Evolutionary conservation across 208 protist species (phyloP).

Genomic region (Herpetomonas tarakana): DNA sequence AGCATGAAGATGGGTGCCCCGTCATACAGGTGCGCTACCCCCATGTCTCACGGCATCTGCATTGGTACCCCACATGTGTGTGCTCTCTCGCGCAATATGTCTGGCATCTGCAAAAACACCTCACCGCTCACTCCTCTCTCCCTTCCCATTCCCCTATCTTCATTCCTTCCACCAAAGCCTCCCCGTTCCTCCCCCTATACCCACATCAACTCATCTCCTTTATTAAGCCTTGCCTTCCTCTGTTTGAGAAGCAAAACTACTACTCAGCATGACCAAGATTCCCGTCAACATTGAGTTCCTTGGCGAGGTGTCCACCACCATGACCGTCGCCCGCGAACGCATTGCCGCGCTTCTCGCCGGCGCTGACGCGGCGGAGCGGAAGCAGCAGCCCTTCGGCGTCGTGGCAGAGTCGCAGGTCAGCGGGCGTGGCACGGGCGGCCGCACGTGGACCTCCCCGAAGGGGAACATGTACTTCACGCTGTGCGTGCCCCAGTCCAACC

Average conservation of each 20-base stretch:
- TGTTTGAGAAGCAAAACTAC: not conserved
- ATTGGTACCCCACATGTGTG: too few species aligned
- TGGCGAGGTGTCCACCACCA: conserved; percentile 50
- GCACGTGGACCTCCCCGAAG: conserved; percentile 57
- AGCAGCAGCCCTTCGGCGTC: conserved; percentile 33
- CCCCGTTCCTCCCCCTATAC: not conserved
- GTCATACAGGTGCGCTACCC: too few species aligned
- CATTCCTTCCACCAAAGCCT: not conserved
- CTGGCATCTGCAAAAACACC: too few species aligned
- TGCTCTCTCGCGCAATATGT: too few species aligned
- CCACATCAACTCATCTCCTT: not conserved
- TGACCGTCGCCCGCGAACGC: conserved; percentile 51
- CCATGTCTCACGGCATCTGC: too few species aligned
- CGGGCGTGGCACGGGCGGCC: conserved; percentile 55
- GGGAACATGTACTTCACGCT: conserved; percentile 80
- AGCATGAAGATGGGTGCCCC: too few species aligned
- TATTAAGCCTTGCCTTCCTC: not conserved
- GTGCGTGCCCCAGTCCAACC: conserved; percentile 31
- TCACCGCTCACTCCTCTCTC: not conserved
- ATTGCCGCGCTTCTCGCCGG: conserved; percentile 11
- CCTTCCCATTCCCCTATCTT: not conserved
- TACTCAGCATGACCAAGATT: conserved; percentile 3
- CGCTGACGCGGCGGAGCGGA: not conserved
- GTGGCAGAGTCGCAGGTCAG: conserved; percentile 40
- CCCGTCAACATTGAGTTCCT: conserved; percentile 36